Conservation (phyloP, 371 early-diverging fungal genomes). For the Mucor piriformis region DNA sequence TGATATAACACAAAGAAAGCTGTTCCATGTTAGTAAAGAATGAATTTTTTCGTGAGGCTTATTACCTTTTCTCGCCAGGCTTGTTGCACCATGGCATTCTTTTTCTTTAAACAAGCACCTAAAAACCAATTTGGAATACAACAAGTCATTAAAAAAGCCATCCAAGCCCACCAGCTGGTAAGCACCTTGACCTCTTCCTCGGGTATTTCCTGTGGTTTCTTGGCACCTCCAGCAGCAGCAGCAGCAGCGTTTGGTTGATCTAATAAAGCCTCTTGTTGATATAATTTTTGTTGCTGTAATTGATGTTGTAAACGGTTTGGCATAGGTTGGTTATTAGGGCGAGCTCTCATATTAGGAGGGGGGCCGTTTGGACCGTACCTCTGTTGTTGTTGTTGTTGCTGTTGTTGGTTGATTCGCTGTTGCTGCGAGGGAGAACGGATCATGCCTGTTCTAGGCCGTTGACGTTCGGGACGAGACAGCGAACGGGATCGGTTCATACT, state of each 20-base stretch:
- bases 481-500: slow-evolving; percentile 42
- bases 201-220: slow-evolving; percentile 1
- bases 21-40: slow-evolving; percentile 21
- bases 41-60: not conserved
- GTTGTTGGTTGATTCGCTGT: slow-evolving; percentile 22
- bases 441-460: slow-evolving; percentile 49
- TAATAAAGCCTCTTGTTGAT: slow-evolving; percentile 31
- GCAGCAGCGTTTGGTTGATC: slow-evolving; percentile 7
- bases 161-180: slow-evolving; percentile 56
- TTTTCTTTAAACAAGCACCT: slow-evolving; percentile 48
- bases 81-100: slow-evolving; percentile 54
- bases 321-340: slow-evolving; percentile 40
- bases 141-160: slow-evolving; percentile 57
- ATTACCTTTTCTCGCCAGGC: slow-evolving; percentile 75
- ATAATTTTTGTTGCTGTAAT: slow-evolving; percentile 48
- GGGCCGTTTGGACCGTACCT: slow-evolving; percentile 1
- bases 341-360: slow-evolving; percentile 4
- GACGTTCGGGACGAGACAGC: slow-evolving; percentile 49
- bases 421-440: slow-evolving; percentile 48
- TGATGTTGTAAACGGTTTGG: slow-evolving; percentile 49
- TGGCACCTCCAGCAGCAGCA: slow-evolving; percentile 41
- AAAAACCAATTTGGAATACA: slow-evolving; percentile 59
- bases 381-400: slow-evolving; percentile 4
- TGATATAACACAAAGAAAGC: slow-evolving; percentile 72
- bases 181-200: slow-evolving; percentile 52